Evolutionary conservation across 345 rosid genomes (phyloP).

Genomic region (Euclidium syriacum): DNA sequence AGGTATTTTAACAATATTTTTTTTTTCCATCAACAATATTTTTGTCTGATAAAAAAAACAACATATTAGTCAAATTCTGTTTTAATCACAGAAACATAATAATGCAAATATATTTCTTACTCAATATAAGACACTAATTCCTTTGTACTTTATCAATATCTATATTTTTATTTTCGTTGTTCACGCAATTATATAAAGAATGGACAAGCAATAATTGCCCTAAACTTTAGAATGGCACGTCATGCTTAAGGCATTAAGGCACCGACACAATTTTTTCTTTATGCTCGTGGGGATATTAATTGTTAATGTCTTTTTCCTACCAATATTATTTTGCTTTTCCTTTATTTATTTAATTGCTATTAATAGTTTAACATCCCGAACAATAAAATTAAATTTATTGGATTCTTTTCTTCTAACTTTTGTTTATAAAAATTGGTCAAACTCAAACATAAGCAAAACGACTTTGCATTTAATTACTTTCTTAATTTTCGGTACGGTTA

Average conservation of each 20-base stretch:
- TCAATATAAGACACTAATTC: too few relatives aligned
- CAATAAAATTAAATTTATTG: background rate
- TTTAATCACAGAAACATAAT: too few relatives aligned
- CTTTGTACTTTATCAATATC: too few relatives aligned
- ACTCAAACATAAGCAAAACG: background rate
- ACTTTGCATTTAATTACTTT: background rate
- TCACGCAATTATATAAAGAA: background rate
- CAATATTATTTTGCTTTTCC: background rate
- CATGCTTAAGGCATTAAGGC: constrained; percentile 17
- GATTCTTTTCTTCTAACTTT: background rate
- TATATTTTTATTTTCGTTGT: too few relatives aligned
- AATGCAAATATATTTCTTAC: too few relatives aligned
- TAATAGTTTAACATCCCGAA: background rate
- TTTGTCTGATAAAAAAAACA: too few relatives aligned
- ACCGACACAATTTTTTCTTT: constrained; percentile 29
- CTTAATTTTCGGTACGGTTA: background rate
- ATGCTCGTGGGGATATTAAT: constrained; percentile 21
- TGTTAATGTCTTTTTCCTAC: constrained; percentile 8
- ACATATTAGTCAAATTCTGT: too few relatives aligned
- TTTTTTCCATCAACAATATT: too few relatives aligned
- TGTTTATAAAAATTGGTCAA: background rate
- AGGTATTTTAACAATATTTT: too few relatives aligned
- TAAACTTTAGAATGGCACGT: constrained; percentile 28
- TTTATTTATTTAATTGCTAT: too few relatives aligned
- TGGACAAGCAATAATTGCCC: constrained; percentile 7